Base-by-base conservation (phyloP, 164 flowering plant species). In the Tinospora cordifolia region DNA sequence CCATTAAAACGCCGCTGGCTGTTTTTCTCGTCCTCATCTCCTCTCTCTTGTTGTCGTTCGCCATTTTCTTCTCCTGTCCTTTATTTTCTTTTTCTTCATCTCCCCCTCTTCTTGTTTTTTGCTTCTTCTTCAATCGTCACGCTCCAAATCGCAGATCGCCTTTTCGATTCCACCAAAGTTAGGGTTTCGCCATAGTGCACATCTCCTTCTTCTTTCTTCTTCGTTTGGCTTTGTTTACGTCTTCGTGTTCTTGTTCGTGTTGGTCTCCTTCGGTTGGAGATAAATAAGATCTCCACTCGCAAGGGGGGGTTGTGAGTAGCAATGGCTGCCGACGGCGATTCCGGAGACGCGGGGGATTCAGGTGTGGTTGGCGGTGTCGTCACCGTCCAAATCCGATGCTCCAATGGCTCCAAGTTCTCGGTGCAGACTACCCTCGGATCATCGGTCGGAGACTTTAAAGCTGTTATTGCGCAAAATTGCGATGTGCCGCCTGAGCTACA, bases 401-500 rank as follows among this genome's bases (percentile, higher is more conserved):
- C 88, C n/a, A 86, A 81, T 60, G 90, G 90, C 49, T 71, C 90
- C 8, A 88, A 84, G 63, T 79, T 85, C 54, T 70, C 88, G 0
- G 85, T 85, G 22, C 72, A 69, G 76, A 73, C 65, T 19, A 54
- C 24, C 49, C 79, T 85, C 9, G 87, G 83, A 8, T 83, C 88
- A 11, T 73, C 83, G 19, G 89, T 88, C 15, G 76, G 69, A 8
- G 64, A 75, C 6, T 87, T 88, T 70, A 88, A 88, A 68, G 69
- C 65, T 2, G 46, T 76, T 30, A 54, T 87, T 0, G 81, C 86
- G 0, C 75, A 75, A 69, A 81, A 79, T 54, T 78, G 79, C 71
- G 86, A 88, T 8, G 68, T 88, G 6, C 87, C 90, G 2, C 79
- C 85, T 4, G 78, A 81, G 38, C 89, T 84, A 27, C 90, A 88